Evolutionary conservation across 2,329 filamentous ascomycete species (phyloP).

Genomic region (Arthrobotrys sphaeroides): DNA sequence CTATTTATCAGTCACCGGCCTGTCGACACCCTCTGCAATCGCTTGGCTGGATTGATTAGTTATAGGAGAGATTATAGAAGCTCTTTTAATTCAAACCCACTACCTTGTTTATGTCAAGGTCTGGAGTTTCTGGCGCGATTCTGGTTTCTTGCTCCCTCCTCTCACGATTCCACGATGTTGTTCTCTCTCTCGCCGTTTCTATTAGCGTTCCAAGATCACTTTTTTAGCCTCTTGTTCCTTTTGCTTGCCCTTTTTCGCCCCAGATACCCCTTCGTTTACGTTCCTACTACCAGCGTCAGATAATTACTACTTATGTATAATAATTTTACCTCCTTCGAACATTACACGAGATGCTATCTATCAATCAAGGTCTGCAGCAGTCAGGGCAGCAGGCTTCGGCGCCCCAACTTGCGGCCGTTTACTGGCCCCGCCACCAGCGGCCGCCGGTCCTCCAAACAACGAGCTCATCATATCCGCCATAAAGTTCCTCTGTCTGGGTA

Average conservation of each 20-base stretch:
- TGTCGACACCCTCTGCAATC: neutral
- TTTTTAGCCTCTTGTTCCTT: neutral
- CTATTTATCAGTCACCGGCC: too few species aligned
- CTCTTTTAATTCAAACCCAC: neutral
- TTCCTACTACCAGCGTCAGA: neutral
- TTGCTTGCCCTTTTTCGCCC: neutral
- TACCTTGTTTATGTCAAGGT: neutral
- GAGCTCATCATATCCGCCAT: conserved; percentile 90
- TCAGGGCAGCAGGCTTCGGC: conserved; percentile 31
- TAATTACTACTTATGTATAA: conserved; percentile 9
- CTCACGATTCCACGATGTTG: neutral
- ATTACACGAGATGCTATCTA: neutral
- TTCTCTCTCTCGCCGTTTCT: too few species aligned
- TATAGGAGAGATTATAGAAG: neutral
- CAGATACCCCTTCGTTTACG: neutral
- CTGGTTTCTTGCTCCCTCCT: neutral
- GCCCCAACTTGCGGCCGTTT: conserved; percentile 53
- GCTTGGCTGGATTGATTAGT: neutral
- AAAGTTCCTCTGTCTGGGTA: conserved; percentile 88
- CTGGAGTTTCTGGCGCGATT: neutral
- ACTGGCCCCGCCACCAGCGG: conserved; percentile 6
- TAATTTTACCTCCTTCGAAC: neutral
- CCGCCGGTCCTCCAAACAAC: conserved; percentile 77
- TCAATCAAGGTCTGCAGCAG: conserved; percentile 53
- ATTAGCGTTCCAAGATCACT: neutral